phyloP scores from a whole-genome alignment of 2,329 filamentous ascomycete species.

The Arthrinium phaeospermum region DNA sequence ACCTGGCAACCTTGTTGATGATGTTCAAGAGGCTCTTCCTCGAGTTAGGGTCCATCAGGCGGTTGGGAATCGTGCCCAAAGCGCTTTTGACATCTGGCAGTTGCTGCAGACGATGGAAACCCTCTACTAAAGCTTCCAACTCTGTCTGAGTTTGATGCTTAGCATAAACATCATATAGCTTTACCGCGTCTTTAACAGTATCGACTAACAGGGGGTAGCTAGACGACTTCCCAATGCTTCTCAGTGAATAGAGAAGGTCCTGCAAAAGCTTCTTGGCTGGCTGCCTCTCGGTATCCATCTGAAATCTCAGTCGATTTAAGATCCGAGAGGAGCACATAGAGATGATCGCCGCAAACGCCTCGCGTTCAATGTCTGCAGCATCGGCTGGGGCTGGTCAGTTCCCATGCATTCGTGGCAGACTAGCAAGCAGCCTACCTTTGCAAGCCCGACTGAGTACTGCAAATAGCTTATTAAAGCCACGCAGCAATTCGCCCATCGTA shows the following conservation, averaged over 20 bases:
- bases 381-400: conserved; percentile 18
- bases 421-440: too few relatives aligned
- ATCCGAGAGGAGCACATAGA: conserved; percentile 40
- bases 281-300: too few relatives aligned
- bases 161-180: too few relatives aligned
- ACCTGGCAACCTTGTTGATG: conserved; percentile 44
- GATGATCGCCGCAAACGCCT: conserved; percentile 36
- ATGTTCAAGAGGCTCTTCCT: conserved; percentile 37
- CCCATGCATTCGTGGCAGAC: too few relatives aligned
- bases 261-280: too few relatives aligned
- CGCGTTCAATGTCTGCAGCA: conserved; percentile 22
- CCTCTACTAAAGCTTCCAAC: too few relatives aligned
- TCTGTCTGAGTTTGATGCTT: too few relatives aligned
- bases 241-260: too few relatives aligned
- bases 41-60: conserved; percentile 25
- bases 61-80: conserved; percentile 31
- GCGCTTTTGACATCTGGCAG: conserved; percentile 24
- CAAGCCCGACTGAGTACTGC: conserved; percentile 25
- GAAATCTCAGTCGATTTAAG: conserved; percentile 35
- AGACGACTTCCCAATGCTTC: too few relatives aligned
- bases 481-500: conserved; percentile 28
- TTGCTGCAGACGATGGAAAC: conserved; percentile 35
- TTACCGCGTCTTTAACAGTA: too few relatives aligned
- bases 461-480: conserved; percentile 28
- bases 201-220: too few relatives aligned